Conservation (phyloP, 441 rosid genomes). For the Bocquillonia castaneifolia region DNA sequence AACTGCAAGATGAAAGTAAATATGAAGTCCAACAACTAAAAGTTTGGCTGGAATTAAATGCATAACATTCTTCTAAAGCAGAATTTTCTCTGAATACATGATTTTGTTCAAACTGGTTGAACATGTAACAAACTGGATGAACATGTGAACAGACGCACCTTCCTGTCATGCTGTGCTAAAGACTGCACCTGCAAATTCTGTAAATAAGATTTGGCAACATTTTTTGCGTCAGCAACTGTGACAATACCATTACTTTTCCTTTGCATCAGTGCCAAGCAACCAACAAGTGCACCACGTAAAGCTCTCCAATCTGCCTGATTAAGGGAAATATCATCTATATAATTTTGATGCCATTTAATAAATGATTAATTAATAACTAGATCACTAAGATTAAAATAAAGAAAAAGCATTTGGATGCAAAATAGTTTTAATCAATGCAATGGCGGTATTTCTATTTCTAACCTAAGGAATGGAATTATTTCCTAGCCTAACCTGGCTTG, state of each 20-base stretch:
- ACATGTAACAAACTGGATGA: no score
- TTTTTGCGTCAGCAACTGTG: constrained; percentile 52
- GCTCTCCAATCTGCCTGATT: constrained; percentile 95
- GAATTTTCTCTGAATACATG: not conserved
- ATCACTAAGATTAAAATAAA: constrained; percentile 1
- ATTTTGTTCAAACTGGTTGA: not conserved
- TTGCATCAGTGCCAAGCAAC: constrained; percentile 74
- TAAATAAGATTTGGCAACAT: constrained; percentile 48
- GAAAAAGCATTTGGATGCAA: not conserved
- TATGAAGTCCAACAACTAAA: constrained; percentile 21
- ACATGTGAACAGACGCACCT: constrained; percentile 35
- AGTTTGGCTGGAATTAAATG: constrained; percentile 9
- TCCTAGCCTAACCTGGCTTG: not conserved
- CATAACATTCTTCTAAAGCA: constrained; percentile 6
- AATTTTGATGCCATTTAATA: constrained; percentile 23
- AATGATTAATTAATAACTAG: not conserved
- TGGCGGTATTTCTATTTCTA: not conserved
- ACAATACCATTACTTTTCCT: constrained; percentile 57
- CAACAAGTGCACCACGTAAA: constrained; percentile 79
- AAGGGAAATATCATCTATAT: constrained; percentile 33
- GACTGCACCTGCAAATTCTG: constrained; percentile 69
- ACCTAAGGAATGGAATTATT: constrained; percentile 4
- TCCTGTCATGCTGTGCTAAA: constrained; percentile 69
- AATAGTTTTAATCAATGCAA: not conserved
- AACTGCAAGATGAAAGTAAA: constrained; percentile 50